Percentiles rank a stretch among this genome's conserved stretches.
phyloP scores from a whole-genome alignment of 148 eudicot genomes.

The Rhododendron ovatum region DNA sequence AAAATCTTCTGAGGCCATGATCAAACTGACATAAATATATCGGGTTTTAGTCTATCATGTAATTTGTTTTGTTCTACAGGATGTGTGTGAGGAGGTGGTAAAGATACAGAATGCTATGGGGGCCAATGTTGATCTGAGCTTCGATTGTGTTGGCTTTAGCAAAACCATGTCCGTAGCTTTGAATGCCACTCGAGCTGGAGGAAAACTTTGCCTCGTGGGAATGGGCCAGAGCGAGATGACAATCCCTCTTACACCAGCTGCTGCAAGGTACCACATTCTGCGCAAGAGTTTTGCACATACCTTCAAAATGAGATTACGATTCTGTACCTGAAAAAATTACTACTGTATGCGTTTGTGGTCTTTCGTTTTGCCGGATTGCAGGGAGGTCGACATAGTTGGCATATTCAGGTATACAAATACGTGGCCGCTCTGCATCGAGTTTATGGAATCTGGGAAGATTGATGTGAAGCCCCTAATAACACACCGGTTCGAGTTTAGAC shows the following conservation, averaged over 20 bases:
- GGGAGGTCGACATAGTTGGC: slow-evolving; percentile 66
- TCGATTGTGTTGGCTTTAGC: slow-evolving; percentile 68
- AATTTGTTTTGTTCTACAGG: slow-evolving; percentile 24
- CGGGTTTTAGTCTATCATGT: background rate
- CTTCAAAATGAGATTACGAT: background rate
- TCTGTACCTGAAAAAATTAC: background rate
- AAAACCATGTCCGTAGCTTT: slow-evolving; percentile 65
- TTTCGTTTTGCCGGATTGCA: slow-evolving; percentile 7
- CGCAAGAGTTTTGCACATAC: background rate
- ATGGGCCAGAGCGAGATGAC: slow-evolving; percentile 61
- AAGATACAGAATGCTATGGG: slow-evolving; percentile 45
- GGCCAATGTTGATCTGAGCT: slow-evolving; percentile 39
- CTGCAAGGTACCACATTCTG: slow-evolving; percentile 43
- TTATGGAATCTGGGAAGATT: slow-evolving; percentile 58
- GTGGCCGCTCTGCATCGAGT: slow-evolving; percentile 65
- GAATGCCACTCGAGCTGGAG: slow-evolving; percentile 48
- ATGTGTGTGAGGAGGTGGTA: slow-evolving; percentile 36
- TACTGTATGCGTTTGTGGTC: background rate
- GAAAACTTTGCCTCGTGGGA: slow-evolving; percentile 66
- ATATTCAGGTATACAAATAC: slow-evolving; percentile 69
- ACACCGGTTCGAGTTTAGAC: slow-evolving; percentile 53
- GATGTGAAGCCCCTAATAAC: slow-evolving; percentile 69
- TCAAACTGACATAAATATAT: background rate
- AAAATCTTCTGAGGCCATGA: background rate
- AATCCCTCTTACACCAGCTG: slow-evolving; percentile 59